These are phyloP conservation scores for Russula vinacea DNA, from an alignment of 768 basidiomycete genomes.

Conservation along the genomic window DNA sequence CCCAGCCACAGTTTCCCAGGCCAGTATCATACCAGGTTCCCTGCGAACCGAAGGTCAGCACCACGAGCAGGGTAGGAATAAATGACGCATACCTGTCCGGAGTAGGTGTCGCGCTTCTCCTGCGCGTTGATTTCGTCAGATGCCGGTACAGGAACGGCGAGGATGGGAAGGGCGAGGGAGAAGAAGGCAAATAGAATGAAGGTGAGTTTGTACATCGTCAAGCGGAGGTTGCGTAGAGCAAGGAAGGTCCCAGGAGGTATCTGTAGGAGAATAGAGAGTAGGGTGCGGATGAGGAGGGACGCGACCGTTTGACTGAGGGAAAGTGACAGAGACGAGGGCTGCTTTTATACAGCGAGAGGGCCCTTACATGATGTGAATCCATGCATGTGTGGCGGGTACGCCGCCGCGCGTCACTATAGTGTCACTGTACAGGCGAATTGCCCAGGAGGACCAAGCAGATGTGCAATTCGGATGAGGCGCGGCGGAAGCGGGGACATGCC, in stretches of 20 bases:
- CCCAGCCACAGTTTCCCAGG: constrained; percentile 25
- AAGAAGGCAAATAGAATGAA: constrained; percentile 41
- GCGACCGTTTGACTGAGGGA: constrained; percentile 28
- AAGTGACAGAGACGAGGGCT: not conserved
- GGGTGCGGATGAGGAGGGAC: constrained; percentile 31
- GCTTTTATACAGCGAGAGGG: constrained; percentile 25
- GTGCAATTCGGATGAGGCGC: constrained; percentile 25
- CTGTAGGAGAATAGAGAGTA: constrained; percentile 15
- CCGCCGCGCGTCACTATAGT: constrained; percentile 22
- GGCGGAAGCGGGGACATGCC: constrained; percentile 26
- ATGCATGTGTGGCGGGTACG: constrained; percentile 13
- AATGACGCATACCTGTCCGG: constrained; percentile 50
- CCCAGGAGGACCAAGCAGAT: constrained; percentile 20
- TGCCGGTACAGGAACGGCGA: constrained; percentile 48
- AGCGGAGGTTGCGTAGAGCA: not conserved
- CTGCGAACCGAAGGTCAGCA: constrained; percentile 16
- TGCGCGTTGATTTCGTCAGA: constrained; percentile 33
- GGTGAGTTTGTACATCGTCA: constrained; percentile 43
- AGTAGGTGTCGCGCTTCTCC: constrained; percentile 51
- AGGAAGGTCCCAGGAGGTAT: constrained; percentile 8
- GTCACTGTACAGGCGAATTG: constrained; percentile 27
- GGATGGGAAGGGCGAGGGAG: constrained; percentile 41
- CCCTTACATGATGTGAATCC: constrained; percentile 28
- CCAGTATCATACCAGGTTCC: constrained; percentile 25
- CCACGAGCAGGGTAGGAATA: constrained; percentile 3